Evolutionary conservation across 1,139 yeast genomes (phyloP).

Genomic region (Kurtzmaniella quercitrusa): DNA sequence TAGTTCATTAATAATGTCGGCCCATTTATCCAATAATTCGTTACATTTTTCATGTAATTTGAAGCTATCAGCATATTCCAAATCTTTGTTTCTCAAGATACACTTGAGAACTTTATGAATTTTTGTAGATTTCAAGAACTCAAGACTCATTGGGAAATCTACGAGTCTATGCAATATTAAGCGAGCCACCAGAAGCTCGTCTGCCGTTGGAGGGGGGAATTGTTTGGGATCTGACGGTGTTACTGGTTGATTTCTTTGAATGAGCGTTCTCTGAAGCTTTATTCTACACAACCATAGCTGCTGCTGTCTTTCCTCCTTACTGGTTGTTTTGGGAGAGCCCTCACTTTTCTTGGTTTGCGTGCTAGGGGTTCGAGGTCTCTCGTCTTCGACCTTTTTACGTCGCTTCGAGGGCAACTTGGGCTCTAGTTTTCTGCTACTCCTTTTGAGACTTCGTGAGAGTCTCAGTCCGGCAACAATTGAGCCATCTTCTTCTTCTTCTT

Average conservation of each 20-base stretch:
- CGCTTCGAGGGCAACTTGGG: conserved; percentile 5
- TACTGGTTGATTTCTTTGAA: conserved; percentile 40
- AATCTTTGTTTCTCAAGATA: conserved; percentile 36
- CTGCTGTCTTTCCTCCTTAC: conserved; percentile 34
- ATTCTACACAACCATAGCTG: conserved; percentile 47
- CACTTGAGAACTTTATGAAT: conserved; percentile 52
- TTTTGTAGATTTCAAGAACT: conserved; percentile 48
- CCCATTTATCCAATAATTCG: conserved; percentile 44
- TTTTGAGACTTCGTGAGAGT: conserved; percentile 6
- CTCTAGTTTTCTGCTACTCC: conserved; percentile 6
- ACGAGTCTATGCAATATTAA: conserved; percentile 48
- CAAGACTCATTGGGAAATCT: conserved; percentile 51
- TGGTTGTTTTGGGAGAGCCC: conserved; percentile 5
- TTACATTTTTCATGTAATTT: conserved; percentile 45
- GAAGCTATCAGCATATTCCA: conserved; percentile 44
- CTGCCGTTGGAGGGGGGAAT: conserved; percentile 42
- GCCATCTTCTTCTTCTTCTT: conserved; percentile 10
- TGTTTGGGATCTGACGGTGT: conserved; percentile 31
- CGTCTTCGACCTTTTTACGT: conserved; percentile 17
- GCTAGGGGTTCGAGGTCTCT: conserved; percentile 4
- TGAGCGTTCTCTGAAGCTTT: conserved; percentile 41
- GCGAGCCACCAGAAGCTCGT: conserved; percentile 52
- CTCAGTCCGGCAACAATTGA: conserved; percentile 9
- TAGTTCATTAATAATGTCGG: conserved; percentile 29
- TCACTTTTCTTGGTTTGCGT: not conserved